These are phyloP conservation scores for Dichomitus squalens DNA, from an alignment of 1,284 basidiomycete genomes.

Conservation along the genomic window DNA sequence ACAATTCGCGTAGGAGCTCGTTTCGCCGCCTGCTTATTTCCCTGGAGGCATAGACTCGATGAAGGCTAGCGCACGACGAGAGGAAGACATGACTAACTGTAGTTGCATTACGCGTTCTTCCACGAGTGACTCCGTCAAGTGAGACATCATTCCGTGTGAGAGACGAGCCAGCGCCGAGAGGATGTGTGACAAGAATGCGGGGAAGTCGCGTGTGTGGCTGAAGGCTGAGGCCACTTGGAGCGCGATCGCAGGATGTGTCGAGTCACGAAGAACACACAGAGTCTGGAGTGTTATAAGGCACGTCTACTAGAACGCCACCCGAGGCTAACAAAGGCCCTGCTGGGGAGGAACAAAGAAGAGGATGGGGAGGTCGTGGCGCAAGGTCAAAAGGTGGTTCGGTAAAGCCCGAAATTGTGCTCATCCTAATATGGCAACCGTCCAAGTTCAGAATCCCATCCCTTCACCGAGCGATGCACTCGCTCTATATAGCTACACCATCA, in stretches of 20 bases:
- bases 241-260: too few relatives aligned
- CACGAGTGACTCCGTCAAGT: slow-evolving; percentile 30
- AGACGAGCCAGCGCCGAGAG: slow-evolving; percentile 1
- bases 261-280: not conserved
- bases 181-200: slow-evolving; percentile 17
- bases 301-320: not conserved
- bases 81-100: slow-evolving; percentile 33
- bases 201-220: slow-evolving; percentile 26
- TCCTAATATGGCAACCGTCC: slow-evolving; percentile 14
- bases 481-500: too few relatives aligned
- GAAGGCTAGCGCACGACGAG: not conserved
- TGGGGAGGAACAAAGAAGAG: not conserved
- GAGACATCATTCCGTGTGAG: slow-evolving; percentile 18
- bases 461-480: too few relatives aligned
- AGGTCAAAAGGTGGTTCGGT: slow-evolving; percentile 17
- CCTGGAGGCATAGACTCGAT: slow-evolving; percentile 36
- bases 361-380: slow-evolving; percentile 12
- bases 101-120: slow-evolving; percentile 44
- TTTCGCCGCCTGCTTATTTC: slow-evolving; percentile 62
- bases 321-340: not conserved
- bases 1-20: slow-evolving; percentile 70
- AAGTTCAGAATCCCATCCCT: too few relatives aligned
- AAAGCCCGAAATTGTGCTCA: slow-evolving; percentile 17
- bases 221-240: slow-evolving; percentile 2
- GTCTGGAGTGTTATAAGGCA: not conserved